A percentile compares a stretch with the other conserved stretches of the same genome.
These are phyloP conservation scores for Arthonia radiata DNA, from an alignment of 495 filamentous ascomycete genomes.

Conservation along the genomic window DNA sequence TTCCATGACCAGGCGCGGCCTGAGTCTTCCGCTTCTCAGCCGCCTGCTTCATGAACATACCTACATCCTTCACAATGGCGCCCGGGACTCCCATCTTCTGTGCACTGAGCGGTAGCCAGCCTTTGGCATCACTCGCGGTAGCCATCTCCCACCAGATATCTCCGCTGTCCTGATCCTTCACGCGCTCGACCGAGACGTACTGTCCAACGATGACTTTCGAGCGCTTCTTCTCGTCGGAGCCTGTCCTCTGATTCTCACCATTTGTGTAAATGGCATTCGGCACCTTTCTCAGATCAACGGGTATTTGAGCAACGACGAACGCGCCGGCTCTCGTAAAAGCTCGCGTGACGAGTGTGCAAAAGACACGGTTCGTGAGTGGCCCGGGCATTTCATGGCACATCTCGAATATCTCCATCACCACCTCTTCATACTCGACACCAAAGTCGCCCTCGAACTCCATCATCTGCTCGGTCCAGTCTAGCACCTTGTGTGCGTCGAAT, in stretches of 20 bases:
- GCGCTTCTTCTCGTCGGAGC: conserved; percentile 2
- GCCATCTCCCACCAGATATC: too few species aligned
- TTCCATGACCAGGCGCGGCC: too few species aligned
- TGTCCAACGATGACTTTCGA: conserved; percentile 8
- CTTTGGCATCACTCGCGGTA: conserved; percentile 41
- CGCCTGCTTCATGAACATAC: conserved; percentile 34
- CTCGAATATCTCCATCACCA: conserved; percentile 25
- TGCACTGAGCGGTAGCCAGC: conserved; percentile 38
- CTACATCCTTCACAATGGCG: conserved; percentile 46
- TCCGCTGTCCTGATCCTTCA: conserved; percentile 14
- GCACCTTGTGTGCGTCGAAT: conserved; percentile 23
- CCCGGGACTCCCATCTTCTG: conserved; percentile 40
- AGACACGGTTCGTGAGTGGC: conserved; percentile 27
- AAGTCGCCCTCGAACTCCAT: conserved; percentile 12
- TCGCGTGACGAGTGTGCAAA: conserved; percentile 26
- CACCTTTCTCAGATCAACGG: conserved; percentile 22
- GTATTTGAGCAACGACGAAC: conserved; percentile 11
- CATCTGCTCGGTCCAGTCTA: conserved; percentile 24
- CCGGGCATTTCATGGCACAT: conserved; percentile 23
- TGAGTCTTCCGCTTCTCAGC: too few species aligned
- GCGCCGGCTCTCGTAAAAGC: conserved; percentile 6
- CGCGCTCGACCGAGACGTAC: conserved; percentile 38
- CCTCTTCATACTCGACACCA: conserved; percentile 18
- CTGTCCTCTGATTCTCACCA: conserved; percentile 1
- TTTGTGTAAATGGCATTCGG: conserved; percentile 15